Base-by-base conservation (phyloP, 768 basidiomycete genomes). In the Lentinus tigrinus region DNA sequence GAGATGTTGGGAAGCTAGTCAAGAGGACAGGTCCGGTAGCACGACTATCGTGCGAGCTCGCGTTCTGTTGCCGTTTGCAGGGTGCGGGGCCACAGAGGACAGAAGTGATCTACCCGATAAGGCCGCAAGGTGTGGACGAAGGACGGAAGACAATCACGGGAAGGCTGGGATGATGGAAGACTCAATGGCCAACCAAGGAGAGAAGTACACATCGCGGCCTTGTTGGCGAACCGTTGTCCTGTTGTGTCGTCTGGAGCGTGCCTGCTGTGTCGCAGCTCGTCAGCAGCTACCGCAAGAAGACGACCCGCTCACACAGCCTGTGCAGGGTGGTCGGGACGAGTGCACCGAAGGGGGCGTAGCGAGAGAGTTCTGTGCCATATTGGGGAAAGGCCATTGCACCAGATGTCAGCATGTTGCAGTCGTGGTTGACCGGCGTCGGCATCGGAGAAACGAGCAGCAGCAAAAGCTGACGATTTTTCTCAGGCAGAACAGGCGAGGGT, bases 1-100 rank as follows among this genome's bases (percentile, higher is more conserved):
- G 60, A 49, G 53, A 38, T 31, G 47, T 16, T 23, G 43, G 43
- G 34, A 21, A 36, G 47, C 37, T 49, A 51, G 23, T 23, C 24
- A 19, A 46, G 21, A 46, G 24, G 50, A 54, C 24, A 57, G 64
- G 60, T 55, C 37, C 38, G 61, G 56, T 61, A 50, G 56, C 61
- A 38, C 56, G 60, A 61, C 51, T 55, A 54, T 61, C 60, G 60
- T 55, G 39, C 17, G 38, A 26, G 10, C n/a, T 19, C 54, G 54
- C 44, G 24, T 23, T 36, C 54, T 53, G 54, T 52, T 52, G n/a
- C 52, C 34, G 16, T 16, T 28, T 26, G 37, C 44, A 26, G 54
- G 23, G 17, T 17, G n/a, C 19, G 24, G 28, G 43, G 17, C 27
- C 43, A 55, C 58, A 54, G 23, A 47, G 19, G 14, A 49, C 28